Evolutionary conservation across 371 early-diverging fungal species (phyloP).

Genomic region (Circinella minor): DNA sequence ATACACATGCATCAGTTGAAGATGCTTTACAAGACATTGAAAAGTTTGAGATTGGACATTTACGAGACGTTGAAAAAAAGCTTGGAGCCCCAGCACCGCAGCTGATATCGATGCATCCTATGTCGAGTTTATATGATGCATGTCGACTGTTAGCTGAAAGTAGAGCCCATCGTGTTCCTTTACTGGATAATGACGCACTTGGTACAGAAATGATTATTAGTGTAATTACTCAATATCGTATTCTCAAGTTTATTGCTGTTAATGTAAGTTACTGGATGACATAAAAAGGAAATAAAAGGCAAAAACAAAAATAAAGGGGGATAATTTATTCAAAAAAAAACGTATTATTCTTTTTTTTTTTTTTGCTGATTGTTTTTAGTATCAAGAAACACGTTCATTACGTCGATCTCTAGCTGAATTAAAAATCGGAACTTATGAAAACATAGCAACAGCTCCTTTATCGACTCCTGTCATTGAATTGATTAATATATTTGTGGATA

Average conservation of each 20-base stretch:
- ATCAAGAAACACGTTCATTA: slow-evolving; percentile 65
- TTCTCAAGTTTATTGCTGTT: slow-evolving; percentile 88
- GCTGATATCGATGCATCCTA: slow-evolving; percentile 76
- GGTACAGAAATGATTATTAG: slow-evolving; percentile 88
- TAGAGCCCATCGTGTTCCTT: slow-evolving; percentile 83
- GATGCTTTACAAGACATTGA: slow-evolving; percentile 88
- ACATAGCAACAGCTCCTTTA: slow-evolving; percentile 79
- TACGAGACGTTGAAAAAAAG: slow-evolving; percentile 65
- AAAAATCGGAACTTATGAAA: slow-evolving; percentile 85
- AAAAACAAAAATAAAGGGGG: too few relatives aligned
- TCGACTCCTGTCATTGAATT: slow-evolving; percentile 86
- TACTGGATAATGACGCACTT: slow-evolving; percentile 82
- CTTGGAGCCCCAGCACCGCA: slow-evolving; percentile 65
- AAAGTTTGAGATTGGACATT: slow-evolving; percentile 75
- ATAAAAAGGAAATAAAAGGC: too few relatives aligned
- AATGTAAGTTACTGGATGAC: slow-evolving; percentile 59
- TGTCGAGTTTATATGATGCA: slow-evolving; percentile 85
- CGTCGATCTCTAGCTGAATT: slow-evolving; percentile 75
- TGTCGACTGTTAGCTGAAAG: slow-evolving; percentile 76
- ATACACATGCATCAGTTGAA: slow-evolving; percentile 76
- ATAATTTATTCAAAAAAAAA: too few relatives aligned
- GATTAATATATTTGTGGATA: slow-evolving; percentile 86
- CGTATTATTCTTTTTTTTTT: neutral
- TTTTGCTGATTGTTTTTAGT: slow-evolving; percentile 34
- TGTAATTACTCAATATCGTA: slow-evolving; percentile 90